These are phyloP conservation scores for Aspergillus sp. DNA, from an alignment of 2,329 filamentous ascomycete genomes.

Conservation along the genomic window DNA sequence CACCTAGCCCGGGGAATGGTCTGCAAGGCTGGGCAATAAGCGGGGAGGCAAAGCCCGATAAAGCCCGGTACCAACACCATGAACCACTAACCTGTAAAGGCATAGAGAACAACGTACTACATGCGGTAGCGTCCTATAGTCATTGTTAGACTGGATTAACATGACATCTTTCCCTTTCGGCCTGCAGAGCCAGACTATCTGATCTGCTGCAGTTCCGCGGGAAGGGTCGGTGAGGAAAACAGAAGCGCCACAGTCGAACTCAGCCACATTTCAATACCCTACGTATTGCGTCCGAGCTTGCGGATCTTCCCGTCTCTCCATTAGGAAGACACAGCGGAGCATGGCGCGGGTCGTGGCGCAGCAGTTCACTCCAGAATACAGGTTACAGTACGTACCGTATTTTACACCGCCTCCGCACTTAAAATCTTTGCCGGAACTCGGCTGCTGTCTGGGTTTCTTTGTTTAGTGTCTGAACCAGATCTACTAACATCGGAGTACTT, in stretches of 20 bases:
- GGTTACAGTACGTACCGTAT: too few relatives aligned
- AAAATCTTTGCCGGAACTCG: too few relatives aligned
- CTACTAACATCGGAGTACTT: too few relatives aligned
- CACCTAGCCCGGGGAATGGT: neutral
- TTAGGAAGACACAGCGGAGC: too few relatives aligned
- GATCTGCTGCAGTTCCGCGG: slow-evolving; percentile 3
- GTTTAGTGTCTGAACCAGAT: too few relatives aligned
- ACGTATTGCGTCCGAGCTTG: slow-evolving; percentile 9
- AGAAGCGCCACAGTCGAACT: slow-evolving; percentile 11
- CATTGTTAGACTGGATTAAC: neutral
- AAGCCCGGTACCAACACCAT: neutral
- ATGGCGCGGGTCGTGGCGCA: too few relatives aligned
- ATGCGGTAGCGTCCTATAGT: neutral
- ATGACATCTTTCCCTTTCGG: neutral
- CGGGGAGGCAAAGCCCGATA: neutral
- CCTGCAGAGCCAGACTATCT: slow-evolving; percentile 5
- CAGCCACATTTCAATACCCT: slow-evolving; percentile 12
- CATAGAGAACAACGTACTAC: neutral
- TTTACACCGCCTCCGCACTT: too few relatives aligned
- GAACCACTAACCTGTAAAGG: neutral
- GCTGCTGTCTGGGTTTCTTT: too few relatives aligned
- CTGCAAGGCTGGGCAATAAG: neutral
- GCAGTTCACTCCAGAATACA: too few relatives aligned
- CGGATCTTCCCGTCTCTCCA: slow-evolving; percentile 10
- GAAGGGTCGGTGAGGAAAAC: slow-evolving; percentile 11